These are phyloP conservation scores for Neofusicoccum kwambonambiense DNA, from an alignment of 2,329 filamentous ascomycete species.

Conservation along the genomic window DNA sequence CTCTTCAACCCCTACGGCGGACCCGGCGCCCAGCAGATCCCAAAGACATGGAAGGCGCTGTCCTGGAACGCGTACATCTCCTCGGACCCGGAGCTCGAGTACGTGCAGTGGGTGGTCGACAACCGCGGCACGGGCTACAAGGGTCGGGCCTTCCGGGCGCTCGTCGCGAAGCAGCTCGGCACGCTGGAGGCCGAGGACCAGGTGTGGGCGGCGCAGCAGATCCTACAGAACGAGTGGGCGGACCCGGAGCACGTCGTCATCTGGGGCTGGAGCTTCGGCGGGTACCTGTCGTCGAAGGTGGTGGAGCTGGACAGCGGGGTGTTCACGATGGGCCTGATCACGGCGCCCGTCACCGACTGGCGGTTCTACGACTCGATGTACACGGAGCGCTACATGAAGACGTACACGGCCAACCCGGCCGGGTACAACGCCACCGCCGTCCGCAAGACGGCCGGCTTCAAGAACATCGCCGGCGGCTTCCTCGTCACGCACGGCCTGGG, in stretches of 20 bases:
- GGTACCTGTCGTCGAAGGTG: conserved; percentile 65
- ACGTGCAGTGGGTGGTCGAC: conserved; percentile 66
- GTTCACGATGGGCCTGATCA: conserved; percentile 63
- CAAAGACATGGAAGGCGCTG: conserved; percentile 55
- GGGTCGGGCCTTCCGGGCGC: conserved; percentile 61
- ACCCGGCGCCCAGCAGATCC: conserved; percentile 61
- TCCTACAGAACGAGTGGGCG: conserved; percentile 54
- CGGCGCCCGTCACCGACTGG: conserved; percentile 67
- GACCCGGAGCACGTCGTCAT: conserved; percentile 62
- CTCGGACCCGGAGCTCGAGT: conserved; percentile 66
- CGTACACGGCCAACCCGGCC: conserved; percentile 52
- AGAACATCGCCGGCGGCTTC: conserved; percentile 59
- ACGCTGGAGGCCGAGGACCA: conserved; percentile 65
- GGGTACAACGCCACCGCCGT: conserved; percentile 65
- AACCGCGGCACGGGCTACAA: conserved; percentile 66
- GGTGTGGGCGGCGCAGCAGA: conserved; percentile 62
- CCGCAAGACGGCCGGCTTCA: conserved; percentile 59
- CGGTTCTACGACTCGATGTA: conserved; percentile 71
- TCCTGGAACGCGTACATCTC: conserved; percentile 64
- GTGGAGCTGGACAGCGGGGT: conserved; percentile 61
- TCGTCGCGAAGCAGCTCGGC: conserved; percentile 60
- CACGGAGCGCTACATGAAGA: conserved; percentile 73
- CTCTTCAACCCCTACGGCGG: conserved; percentile 69
- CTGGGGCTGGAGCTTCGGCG: conserved; percentile 69
- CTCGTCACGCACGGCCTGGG: conserved; percentile 65